A percentile compares a stretch with the other conserved stretches of the same genome.
Evolutionary conservation across 2,329 filamentous ascomycete genomes (phyloP).

Genomic region (Bipolaris oryzae): DNA sequence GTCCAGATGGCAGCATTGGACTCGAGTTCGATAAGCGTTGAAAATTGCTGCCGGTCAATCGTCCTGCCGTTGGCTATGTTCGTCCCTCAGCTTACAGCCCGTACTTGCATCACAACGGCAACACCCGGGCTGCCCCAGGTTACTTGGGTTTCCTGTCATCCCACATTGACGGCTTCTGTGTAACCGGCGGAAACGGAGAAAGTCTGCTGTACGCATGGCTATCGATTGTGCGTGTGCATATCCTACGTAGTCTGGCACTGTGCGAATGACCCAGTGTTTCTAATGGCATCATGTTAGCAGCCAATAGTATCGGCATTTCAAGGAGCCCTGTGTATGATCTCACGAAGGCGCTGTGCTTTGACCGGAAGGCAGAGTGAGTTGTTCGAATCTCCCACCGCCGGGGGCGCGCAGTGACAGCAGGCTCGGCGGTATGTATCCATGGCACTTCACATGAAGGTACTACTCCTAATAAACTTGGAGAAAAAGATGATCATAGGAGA

Average conservation of each 20-base stretch:
- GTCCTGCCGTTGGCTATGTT: not conserved
- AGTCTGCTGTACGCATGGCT: constrained; percentile 7
- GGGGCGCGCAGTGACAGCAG: constrained; percentile 29
- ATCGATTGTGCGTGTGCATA: constrained; percentile 12
- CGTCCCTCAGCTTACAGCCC: not conserved
- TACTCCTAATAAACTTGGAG: constrained; percentile 16
- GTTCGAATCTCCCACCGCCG: constrained; percentile 41
- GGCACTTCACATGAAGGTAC: constrained; percentile 16
- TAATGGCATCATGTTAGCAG: constrained; percentile 9
- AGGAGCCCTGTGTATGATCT: constrained; percentile 4
- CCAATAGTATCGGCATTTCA: constrained; percentile 10
- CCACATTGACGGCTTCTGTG: constrained; percentile 30
- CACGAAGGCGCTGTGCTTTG: constrained; percentile 17
- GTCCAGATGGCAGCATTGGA: not conserved
- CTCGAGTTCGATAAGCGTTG: constrained; percentile 5
- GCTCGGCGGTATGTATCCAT: constrained; percentile 16
- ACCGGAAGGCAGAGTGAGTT: constrained; percentile 31
- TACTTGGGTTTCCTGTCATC: constrained; percentile 19
- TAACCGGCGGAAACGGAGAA: constrained; percentile 30
- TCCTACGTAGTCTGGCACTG: constrained; percentile 16
- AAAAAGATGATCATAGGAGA: constrained; percentile 18
- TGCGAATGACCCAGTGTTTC: constrained; percentile 22
- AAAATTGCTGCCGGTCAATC: not conserved
- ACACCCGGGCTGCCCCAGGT: constrained; percentile 5
- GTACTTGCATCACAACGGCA: constrained; percentile 1